Evolutionary conservation across 257 asterid genomes (phyloP), one percentile per base, ranked within the genome.

Genomic region (Solanum piurae): DNA sequence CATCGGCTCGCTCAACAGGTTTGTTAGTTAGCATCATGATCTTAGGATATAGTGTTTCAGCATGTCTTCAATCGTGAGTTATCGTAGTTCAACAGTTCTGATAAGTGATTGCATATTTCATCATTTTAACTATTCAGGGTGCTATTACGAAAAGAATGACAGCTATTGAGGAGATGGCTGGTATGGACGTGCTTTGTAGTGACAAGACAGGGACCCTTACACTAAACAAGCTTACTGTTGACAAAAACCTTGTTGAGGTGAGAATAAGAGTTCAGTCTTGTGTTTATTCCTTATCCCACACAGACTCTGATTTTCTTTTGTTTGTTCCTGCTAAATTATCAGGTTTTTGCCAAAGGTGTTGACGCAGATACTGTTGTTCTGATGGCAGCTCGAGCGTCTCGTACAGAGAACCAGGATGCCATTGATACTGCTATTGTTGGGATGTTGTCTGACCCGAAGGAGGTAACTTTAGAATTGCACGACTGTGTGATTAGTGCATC

Each of bases 91-190:
- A n/a, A 40, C 25, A 33, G 73, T 86, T 84, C 46, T 49, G 9
- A 85, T 88, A 9, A 77, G 83, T 86, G 40, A 86, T 18, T 25
- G 77, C 79, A 77, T 77, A 38, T 38, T 52, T 72, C 8, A 23
- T 3, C 82, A 46, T 76, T 33, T 86, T 31, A 55, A 58, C 64
- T 84, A 64, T 86, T 27, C 76, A 96, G 98, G 99, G 99, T 87
- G 99, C 99, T 91, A 97, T 97, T 90, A 97, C 99, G 5, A 97
- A 97, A 93, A 93, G 99, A 91, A 95, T 97, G 98, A 95, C 98
- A 31, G 99, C 99, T 83, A 97, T 97, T 74, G 99, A 97, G 93
- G 99, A 97, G 87, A 97, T 97, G 99, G 99, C 99, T 21, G 99
- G 99, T 88, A 97, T 97, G 99, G 99, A 97, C 72, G 99, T 97